Base-by-base conservation (phyloP, 1,139 yeast species). In the Yamadazyma conglobata region DNA sequence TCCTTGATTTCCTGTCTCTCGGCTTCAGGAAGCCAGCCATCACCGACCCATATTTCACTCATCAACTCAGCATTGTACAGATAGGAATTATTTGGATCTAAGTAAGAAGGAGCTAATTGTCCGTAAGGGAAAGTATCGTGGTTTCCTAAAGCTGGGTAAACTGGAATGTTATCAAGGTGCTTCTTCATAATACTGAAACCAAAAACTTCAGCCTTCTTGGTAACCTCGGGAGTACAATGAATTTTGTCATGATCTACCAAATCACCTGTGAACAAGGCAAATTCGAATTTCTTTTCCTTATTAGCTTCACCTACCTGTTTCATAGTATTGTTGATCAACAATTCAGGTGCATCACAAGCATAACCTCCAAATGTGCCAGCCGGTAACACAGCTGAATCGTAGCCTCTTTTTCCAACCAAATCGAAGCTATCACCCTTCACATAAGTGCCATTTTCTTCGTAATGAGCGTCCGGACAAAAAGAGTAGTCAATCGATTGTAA, bases 61-160 rank as follows among this genome's bases (percentile, higher is more conserved):
- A 80, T 68, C 35, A 77, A 58, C 14, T 78, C 79, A 10, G 67
- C 63, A 45, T 80, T 79, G 75, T 79, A 79, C 27, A 69, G 62
- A 48, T 75, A 77, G 35, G 73, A 54, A 40, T 70, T 68, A 30
- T 64, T 60, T 34, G 66, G 58, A 29, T 54, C 54, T 31, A 46
- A 54, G 15, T 48, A 33, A 18, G 45, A 34, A 27, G 80, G 84
- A 2, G 87, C 80, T 33, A 78, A 52, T 52, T 79, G 86, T n/a
- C 80, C 82, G 47, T 77, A 79, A n/a, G 88, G 88, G 63, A 72
- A 80, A 10, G 81, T 73, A 47, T 81, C 88, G 51, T 81, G 88
- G 52, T 80, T 80, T 13, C 88, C 88, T 43, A 81, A 58, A 17
- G 74, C 76, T 10, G 86, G 70, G 47, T 60, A 79, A n/a, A 81